Evolutionary conservation across 2,329 filamentous ascomycete species (phyloP), one percentile per base, ranked within the genome.

Genomic region (Fusarium lyarnte): DNA sequence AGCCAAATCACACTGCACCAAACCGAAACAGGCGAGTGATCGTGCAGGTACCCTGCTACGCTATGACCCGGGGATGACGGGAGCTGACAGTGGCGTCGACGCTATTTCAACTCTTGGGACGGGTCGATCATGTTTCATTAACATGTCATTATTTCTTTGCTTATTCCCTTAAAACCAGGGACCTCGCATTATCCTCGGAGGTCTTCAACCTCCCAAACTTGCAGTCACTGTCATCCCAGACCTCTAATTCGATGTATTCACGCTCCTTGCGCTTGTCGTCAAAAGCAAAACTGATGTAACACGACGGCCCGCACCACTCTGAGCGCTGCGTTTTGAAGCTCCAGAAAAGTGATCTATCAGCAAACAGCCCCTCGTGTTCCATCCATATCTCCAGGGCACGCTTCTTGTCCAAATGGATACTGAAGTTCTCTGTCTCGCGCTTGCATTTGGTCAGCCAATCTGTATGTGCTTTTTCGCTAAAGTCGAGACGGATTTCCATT

Each of bases 401-500:
- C 19, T 72, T 74, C 36, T 66, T 69, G 19, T 25, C 43, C 3
- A 57, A n/a, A 4, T 74, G 68, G 13, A 66, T 14, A 33, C 63
- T 60, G 7, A 69, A 74, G 8, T 58, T 59, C n/a, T 62, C 39
- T 1, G 17, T 33, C 6, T 25, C 21, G 2, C 1, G 10, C 14
- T 14, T 14, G 13, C 47, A 60, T 3, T 63, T 43, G 2, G 45
- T 35, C 12, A 49, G 42, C 71, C 71, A 74, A 25, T 35, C 29
- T 4, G 21, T 8, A 21, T 66, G 54, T 7, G 36, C 43, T 19
- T 49, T 14, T 13, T 61, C 31, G 10, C 2, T 6, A 29, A 51
- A 72, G 3, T 21, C 2, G 2, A 69, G 59, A 8, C 25, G 43
- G 4, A 69, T 33, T 10, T 46, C 46, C 9, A 59, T 46, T 10